Conservation (phyloP, 73 alveolate genomes). For the Paramecium sonneborni region DNA sequence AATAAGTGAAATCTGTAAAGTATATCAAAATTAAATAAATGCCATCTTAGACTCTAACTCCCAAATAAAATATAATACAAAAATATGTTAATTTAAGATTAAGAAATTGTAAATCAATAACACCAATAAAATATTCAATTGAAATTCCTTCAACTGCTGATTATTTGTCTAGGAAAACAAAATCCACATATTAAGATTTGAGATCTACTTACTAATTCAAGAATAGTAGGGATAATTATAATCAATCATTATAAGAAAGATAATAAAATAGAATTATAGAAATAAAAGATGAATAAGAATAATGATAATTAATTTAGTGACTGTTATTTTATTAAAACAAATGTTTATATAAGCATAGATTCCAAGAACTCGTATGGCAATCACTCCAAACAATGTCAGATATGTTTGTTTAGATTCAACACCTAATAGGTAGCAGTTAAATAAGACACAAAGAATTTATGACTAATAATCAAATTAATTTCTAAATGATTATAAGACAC, state of each 20-base stretch:
- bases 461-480: not conserved
- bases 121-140: slow-evolving; percentile 29
- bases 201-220: not conserved
- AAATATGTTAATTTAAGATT: not conserved
- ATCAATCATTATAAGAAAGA: not conserved
- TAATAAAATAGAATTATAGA: not conserved
- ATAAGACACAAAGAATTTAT: not conserved
- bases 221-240: not conserved
- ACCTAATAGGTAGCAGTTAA: not conserved
- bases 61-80: not conserved
- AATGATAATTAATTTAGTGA: slow-evolving; percentile 22
- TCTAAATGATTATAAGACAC: not conserved
- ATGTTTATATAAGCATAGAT: slow-evolving; percentile 3
- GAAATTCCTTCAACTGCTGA: slow-evolving; percentile 31
- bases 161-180: not conserved
- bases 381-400: slow-evolving; percentile 22
- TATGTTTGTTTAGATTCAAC: not conserved
- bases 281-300: slow-evolving; percentile 31
- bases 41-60: not conserved
- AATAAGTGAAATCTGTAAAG: not conserved
- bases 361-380: slow-evolving; percentile 12
- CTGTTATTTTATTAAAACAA: not conserved
- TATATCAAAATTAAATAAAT: not conserved
- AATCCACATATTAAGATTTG: slow-evolving; percentile 7
- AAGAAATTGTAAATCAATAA: not conserved